A percentile compares a stretch with the other conserved stretches of the same genome.
Conservation (phyloP, 345 rosid genomes). For the Eucalyptus curtisii region DNA sequence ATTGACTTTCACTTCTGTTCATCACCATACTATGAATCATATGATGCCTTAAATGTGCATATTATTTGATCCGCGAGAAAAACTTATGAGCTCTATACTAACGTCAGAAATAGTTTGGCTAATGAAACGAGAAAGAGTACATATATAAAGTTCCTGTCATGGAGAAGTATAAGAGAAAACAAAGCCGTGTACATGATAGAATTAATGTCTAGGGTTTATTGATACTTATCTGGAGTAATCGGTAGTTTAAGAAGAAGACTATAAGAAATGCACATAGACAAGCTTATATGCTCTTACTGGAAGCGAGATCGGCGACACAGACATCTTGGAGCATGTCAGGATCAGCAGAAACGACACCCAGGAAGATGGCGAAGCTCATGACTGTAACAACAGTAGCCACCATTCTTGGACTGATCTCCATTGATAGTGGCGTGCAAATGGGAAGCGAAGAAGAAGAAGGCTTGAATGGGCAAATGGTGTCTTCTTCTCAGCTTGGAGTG, state of each 20-base stretch:
- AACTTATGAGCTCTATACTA: background rate
- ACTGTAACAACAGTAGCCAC: background rate
- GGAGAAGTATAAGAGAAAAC: background rate
- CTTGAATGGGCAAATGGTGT: background rate
- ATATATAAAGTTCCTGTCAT: background rate
- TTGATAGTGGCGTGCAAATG: background rate
- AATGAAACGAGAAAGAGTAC: background rate
- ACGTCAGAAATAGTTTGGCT: background rate
- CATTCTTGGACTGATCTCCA: background rate
- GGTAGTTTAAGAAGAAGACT: background rate
- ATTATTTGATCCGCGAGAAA: fast-evolving
- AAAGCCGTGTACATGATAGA: background rate
- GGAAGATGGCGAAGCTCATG: background rate
- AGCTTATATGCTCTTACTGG: background rate
- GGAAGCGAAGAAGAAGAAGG: background rate
- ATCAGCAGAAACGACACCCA: conserved; percentile 30
- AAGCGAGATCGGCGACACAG: conserved; percentile 62
- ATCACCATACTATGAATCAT: background rate
- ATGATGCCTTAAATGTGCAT: background rate
- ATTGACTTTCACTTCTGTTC: background rate
- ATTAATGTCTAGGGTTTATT: background rate
- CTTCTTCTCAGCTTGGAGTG: background rate
- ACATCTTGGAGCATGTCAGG: conserved; percentile 68
- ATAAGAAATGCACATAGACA: background rate
- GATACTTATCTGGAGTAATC: background rate